phyloP scores from a whole-genome alignment of 352 stramenopile genomes.

The Globisporangium irregulare region DNA sequence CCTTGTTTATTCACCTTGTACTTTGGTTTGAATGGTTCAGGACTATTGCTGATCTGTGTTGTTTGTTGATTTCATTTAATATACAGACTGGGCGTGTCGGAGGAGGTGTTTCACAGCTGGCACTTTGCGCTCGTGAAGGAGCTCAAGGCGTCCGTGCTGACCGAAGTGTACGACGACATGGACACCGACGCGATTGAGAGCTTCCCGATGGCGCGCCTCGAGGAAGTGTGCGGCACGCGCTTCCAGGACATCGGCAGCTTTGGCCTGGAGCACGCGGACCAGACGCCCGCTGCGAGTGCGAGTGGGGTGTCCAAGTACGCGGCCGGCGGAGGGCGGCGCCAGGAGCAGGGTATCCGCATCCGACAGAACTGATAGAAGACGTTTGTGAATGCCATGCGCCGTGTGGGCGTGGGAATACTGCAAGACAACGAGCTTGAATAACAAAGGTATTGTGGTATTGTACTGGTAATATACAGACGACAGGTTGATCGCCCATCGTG shows the following conservation, averaged over 20 bases:
- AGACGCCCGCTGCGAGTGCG: conserved; percentile 22
- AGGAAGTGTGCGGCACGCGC: conserved; percentile 52
- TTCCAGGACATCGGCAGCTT: conserved; percentile 56
- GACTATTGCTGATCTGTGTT: neutral
- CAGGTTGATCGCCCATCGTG: neutral
- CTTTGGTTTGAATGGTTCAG: neutral
- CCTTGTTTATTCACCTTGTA: neutral
- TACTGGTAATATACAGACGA: conserved; percentile 24
- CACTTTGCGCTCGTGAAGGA: conserved; percentile 76
- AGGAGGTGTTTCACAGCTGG: conserved; percentile 68
- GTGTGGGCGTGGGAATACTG: neutral
- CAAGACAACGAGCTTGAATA: neutral
- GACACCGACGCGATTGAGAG: conserved; percentile 44
- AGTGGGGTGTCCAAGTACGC: conserved; percentile 21
- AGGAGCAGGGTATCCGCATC: conserved; percentile 84
- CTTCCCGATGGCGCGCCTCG: conserved; percentile 57
- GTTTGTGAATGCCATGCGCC: neutral
- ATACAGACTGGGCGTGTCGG: conserved; percentile 59
- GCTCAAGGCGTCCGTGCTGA: conserved; percentile 58
- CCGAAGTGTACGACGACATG: conserved; percentile 61
- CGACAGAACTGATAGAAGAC: conserved; percentile 44
- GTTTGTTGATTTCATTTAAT: neutral
- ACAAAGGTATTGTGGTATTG: conserved; percentile 13
- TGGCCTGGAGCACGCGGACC: conserved; percentile 73
- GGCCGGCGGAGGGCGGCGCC: conserved; percentile 28